Percentiles rank a stretch among this genome's conserved stretches.
These are phyloP conservation scores for Mortierella claussenii DNA, from an alignment of 192 early-diverging fungal genomes.

Conservation along the genomic window DNA sequence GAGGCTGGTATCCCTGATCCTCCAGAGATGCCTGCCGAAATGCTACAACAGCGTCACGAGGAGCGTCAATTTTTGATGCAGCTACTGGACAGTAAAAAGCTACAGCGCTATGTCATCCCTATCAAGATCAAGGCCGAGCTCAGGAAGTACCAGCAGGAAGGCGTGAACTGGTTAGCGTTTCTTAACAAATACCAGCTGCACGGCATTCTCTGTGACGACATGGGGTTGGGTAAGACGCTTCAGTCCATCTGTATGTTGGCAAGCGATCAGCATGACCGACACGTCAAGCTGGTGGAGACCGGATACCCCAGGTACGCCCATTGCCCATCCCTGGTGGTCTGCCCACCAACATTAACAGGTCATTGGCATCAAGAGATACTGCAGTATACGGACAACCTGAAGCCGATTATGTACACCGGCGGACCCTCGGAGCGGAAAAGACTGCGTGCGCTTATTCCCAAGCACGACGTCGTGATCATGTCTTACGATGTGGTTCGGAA, in stretches of 20 bases:
- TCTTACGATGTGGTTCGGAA: slow-evolving; percentile 98
- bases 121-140: slow-evolving; percentile 93
- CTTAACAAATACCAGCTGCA: slow-evolving; percentile 96
- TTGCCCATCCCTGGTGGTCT: slow-evolving; percentile 91
- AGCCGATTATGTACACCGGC: slow-evolving; percentile 89
- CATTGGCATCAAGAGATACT: slow-evolving; percentile 97
- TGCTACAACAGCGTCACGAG: slow-evolving; percentile 83
- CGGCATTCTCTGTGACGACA: slow-evolving; percentile 98
- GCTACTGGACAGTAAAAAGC: slow-evolving; percentile 87
- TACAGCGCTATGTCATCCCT: slow-evolving; percentile 89
- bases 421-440: slow-evolving; percentile 78
- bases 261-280: slow-evolving; percentile 84
- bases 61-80: slow-evolving; percentile 96
- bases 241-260: slow-evolving; percentile 97
- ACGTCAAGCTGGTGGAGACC: slow-evolving; percentile 61
- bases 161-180: slow-evolving; percentile 98
- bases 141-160: slow-evolving; percentile 97
- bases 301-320: slow-evolving; percentile 73
- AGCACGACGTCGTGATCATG: slow-evolving; percentile 88
- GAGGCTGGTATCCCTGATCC: slow-evolving; percentile 96
- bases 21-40: slow-evolving; percentile 80
- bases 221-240: slow-evolving; percentile 98
- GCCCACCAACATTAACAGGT: slow-evolving; percentile 93
- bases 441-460: slow-evolving; percentile 63
- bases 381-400: slow-evolving; percentile 79